These are phyloP conservation scores for Myrica gale DNA, from an alignment of 306 rosid species.

Conservation along the genomic window DNA sequence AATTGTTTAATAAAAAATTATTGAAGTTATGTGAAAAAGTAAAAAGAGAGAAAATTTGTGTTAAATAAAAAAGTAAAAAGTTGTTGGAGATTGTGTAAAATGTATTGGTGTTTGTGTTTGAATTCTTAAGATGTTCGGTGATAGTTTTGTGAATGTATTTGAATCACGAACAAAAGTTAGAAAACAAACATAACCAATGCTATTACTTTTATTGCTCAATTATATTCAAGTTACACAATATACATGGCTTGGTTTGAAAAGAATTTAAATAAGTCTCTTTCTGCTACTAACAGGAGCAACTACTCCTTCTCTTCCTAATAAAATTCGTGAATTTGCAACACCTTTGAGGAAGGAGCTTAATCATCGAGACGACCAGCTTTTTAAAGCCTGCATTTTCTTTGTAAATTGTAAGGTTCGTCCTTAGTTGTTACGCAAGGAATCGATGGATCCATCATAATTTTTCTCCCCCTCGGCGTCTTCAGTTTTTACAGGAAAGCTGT, in stretches of 20 bases:
- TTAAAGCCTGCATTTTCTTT: background rate
- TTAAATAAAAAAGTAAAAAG: too few species aligned
- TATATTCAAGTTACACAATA: background rate
- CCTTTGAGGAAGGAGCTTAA: background rate
- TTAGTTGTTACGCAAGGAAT: slow-evolving; percentile 13
- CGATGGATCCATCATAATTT: slow-evolving; percentile 13
- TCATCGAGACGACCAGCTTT: background rate
- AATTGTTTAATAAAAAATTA: too few species aligned
- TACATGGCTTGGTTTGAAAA: background rate
- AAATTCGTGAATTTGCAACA: background rate
- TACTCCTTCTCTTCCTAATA: background rate
- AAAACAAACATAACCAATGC: too few species aligned
- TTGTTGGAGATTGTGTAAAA: too few species aligned
- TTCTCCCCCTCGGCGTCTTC: slow-evolving; percentile 19
- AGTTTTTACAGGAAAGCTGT: slow-evolving; percentile 24
- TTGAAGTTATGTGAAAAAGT: too few species aligned
- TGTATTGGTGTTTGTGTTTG: too few species aligned
- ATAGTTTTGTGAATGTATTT: too few species aligned
- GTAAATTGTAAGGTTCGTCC: slow-evolving; percentile 31
- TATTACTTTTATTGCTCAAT: background rate
- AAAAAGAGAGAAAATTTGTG: too few species aligned
- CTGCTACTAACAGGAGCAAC: background rate
- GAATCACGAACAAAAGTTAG: too few species aligned
- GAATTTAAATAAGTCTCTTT: background rate
- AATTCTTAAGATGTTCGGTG: too few species aligned